These are phyloP conservation scores for Acer negundo DNA, from an alignment of 345 rosid species.

Conservation along the genomic window DNA sequence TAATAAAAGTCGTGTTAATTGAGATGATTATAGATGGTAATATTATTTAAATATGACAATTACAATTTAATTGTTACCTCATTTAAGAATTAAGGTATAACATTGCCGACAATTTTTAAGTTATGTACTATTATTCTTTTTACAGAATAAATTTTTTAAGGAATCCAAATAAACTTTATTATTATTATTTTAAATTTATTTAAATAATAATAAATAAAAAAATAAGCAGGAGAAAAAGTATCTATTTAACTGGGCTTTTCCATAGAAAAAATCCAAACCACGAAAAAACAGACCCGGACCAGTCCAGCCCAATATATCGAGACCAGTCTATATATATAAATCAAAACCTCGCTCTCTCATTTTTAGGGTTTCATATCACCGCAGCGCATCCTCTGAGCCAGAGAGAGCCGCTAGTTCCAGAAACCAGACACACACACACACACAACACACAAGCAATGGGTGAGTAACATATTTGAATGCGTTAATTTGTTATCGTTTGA, in stretches of 20 bases:
- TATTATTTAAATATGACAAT: no score
- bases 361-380: slow-evolving; percentile 27
- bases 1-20: no score
- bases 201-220: no score
- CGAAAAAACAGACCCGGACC: not conserved
- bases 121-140: no score
- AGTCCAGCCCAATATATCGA: not conserved
- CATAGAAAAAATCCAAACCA: not conserved
- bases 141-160: no score
- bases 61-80: no score
- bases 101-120: no score
- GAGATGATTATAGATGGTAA: no score
- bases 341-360: not conserved
- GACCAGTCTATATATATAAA: not conserved
- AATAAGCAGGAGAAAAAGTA: not conserved
- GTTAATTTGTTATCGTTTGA: not conserved
- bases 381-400: not conserved
- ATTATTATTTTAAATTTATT: no score
- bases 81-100: no score
- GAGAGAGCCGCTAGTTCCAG: slow-evolving; percentile 14
- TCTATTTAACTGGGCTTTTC: not conserved
- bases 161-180: no score
- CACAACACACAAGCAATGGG: slow-evolving; percentile 28
- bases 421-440: not conserved
- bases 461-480: not conserved